Conservation (phyloP, 352 stramenopile species). For the Phytopythium boreale region DNA sequence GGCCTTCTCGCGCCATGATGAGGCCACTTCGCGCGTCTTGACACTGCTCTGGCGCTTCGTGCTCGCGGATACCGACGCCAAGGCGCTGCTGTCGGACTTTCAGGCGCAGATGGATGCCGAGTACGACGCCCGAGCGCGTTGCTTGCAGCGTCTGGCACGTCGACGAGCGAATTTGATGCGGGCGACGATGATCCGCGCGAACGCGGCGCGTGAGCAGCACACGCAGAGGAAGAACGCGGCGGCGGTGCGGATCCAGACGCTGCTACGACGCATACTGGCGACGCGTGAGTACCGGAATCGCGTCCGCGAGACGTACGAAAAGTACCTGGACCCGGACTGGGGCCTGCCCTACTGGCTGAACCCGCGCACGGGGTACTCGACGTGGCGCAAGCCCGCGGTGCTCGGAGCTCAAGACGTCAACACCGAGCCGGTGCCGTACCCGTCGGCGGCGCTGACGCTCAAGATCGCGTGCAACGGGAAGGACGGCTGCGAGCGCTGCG, state of each 20-base stretch:
- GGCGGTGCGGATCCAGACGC: conserved; percentile 32
- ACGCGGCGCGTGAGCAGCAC: conserved; percentile 11
- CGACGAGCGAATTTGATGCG: conserved; percentile 16
- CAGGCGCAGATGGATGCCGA: background rate
- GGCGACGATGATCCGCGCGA: conserved; percentile 25
- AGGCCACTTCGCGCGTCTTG: conserved; percentile 32
- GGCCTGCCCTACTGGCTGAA: conserved; percentile 73
- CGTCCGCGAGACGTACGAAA: conserved; percentile 57
- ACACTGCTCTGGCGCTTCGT: conserved; percentile 46
- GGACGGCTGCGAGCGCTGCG: conserved; percentile 36
- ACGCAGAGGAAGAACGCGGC: conserved; percentile 12
- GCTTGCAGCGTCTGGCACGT: conserved; percentile 35
- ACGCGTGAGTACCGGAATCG: conserved; percentile 19
- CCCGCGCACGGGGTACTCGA: conserved; percentile 56
- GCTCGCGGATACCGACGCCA: conserved; percentile 24
- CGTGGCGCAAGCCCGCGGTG: conserved; percentile 54
- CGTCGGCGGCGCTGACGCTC: conserved; percentile 27
- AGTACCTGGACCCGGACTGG: conserved; percentile 67
- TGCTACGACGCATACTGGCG: conserved; percentile 29
- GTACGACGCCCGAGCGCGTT: background rate
- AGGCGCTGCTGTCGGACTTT: conserved; percentile 7
- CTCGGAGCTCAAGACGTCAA: conserved; percentile 57
- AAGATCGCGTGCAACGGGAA: conserved; percentile 42
- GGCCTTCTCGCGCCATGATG: conserved; percentile 14
- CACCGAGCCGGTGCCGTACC: conserved; percentile 45